Base-by-base conservation (phyloP, 306 rosid genomes). In the Astragalus membranaceus region DNA sequence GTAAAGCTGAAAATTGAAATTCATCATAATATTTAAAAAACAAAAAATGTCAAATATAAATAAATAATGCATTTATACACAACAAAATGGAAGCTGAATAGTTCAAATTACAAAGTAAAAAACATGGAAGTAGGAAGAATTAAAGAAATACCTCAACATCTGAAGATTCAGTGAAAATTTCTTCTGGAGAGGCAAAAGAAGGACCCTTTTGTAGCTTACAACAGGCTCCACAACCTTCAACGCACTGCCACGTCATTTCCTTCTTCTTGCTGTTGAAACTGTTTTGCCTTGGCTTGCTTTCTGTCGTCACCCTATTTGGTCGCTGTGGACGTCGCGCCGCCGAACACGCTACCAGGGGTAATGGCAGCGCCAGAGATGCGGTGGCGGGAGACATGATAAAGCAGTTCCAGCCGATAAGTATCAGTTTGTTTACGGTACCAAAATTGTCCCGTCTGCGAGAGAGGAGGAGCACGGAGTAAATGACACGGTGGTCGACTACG, bases 151-250 rank as follows among this genome's bases (percentile, higher is more conserved):
- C 98, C 94, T 87, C 77, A 71, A 85, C 46, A 41, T 94, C 87
- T 7, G 84, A 79, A 67, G 92, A 72, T 65, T 88, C 83, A 0
- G 53, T 61, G 80, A 94, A 87, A 64, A 87, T 84, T 81, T 94
- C 97, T 80, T 87, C 92, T 0, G 95, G 96, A 4, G 96, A 76
- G 64, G 88, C 69, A 55, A 88, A 90, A 77, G 92, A 88, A 6
- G 94, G 89, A 14, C 91, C 97, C 46, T 85, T 90, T 36, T 82
- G 78, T 16, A 94, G 92, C 78, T 87, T 90, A 76, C 98, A 90
- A 78, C 97, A 94, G 39, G 97, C 97, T 0, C 98, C 98, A 47
- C 98, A 94, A 11, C 90, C 84, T 75, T 90, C 92, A 9, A 87
- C 90, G 80, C 98, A 94, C 13, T 70, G 84, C 97, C 97, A 94